phyloP scores from a whole-genome alignment of 2,329 filamentous ascomycete species.

The Aspergillus clavatus region DNA sequence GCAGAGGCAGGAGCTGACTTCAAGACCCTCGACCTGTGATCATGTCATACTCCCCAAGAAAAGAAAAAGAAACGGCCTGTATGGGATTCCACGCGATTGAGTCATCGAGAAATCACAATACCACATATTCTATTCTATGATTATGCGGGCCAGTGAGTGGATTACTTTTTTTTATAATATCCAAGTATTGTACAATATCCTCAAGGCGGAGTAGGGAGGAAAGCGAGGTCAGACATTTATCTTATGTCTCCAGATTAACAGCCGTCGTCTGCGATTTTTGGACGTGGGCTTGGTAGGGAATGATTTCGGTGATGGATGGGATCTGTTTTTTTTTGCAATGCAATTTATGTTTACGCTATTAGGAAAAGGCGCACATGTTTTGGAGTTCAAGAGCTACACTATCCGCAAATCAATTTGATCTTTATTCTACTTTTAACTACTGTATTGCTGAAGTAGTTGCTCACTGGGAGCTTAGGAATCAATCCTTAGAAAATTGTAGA shows the following conservation, averaged over 20 bases:
- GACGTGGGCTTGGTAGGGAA: slow-evolving; percentile 1
- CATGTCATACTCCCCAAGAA: slow-evolving; percentile 6
- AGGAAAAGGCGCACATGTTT: slow-evolving; percentile 29
- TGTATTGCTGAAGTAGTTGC: no score
- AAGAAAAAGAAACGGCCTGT: slow-evolving; percentile 1
- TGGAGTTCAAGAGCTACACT: slow-evolving; percentile 11
- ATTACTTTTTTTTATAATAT: slow-evolving; percentile 16
- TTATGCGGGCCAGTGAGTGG: not conserved
- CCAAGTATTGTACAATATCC: slow-evolving; percentile 21
- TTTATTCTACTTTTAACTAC: no score
- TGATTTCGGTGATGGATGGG: slow-evolving; percentile 10
- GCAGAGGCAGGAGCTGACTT: slow-evolving; percentile 38
- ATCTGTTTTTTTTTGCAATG: slow-evolving; percentile 22
- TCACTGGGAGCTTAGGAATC: no score
- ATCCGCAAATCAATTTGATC: not conserved
- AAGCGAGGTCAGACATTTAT: not conserved
- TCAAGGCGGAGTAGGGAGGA: slow-evolving; percentile 4
- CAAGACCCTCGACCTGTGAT: slow-evolving; percentile 41
- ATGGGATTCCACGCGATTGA: slow-evolving; percentile 2
- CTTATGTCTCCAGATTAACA: not conserved
- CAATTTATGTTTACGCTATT: slow-evolving; percentile 15
- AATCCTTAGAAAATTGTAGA: no score
- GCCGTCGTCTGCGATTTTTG: not conserved
- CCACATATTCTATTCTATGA: not conserved
- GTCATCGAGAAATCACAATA: not conserved